Evolutionary conservation across 179 eudicot species (phyloP), one percentile per base, ranked within the genome.

Genomic region (Spergularia azorica): DNA sequence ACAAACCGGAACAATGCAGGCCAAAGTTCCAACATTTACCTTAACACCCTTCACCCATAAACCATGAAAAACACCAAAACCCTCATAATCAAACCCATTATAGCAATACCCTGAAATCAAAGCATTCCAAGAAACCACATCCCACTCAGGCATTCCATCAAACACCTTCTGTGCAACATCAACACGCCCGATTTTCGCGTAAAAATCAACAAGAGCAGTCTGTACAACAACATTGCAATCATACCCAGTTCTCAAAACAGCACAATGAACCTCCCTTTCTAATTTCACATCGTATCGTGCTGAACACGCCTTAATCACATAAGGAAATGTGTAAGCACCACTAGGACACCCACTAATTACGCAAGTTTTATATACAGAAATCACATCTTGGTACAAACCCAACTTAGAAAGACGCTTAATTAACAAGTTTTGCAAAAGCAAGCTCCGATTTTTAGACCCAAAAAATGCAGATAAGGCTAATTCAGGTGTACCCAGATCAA

Each of bases 61-160:
- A 72, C 80, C 64, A 39, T 7, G 14, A 13, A 86, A 83, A 71
- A 83, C 79, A 60, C 56, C 64, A 77, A 90, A 59, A 8, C 79
- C 92, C 69, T 87, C 87, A 16, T 67, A 41, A 82, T 87, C 84
- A 21, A 79, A 66, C 7, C 89, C 91, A 75, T 88, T 89, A 71
- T 68, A 73, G n/a, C 87, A 85, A 82, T 81, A 90, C 39, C 93
- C 95, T 12, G 89, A 86, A 73, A 92, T 85, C 86, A 92, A 80
- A 5, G 97, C 91, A 74, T 85, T 92, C 84, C 93, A 89, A 59
- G 90, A 77, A 54, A 92, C 88, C 70, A 89, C 64, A 80, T 89
- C 90, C 67, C 90, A 85, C 79, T 85, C 72, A 80, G 88, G 7
- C 75, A 92, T 92, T 86, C 36, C 70, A 66, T 82, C 88, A 38